Percentiles rank a stretch among this genome's conserved stretches.
phyloP scores from a whole-genome alignment of 352 stramenopile genomes.

The Phytopythium aichiense region DNA sequence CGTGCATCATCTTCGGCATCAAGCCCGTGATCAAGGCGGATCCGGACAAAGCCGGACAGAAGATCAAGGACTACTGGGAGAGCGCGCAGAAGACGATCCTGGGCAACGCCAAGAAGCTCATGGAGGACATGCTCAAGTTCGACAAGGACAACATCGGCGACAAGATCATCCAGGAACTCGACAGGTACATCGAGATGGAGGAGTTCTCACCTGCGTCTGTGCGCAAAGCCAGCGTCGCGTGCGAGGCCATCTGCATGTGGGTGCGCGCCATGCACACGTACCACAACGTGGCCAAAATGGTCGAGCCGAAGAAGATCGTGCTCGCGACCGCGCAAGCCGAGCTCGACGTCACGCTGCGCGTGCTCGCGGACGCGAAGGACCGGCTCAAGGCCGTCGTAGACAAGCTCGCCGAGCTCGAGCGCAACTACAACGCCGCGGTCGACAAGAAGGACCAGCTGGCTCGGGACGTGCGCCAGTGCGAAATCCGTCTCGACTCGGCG shows the following conservation, averaged over 20 bases:
- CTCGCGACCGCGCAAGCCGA: constrained; percentile 79
- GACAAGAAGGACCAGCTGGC: constrained; percentile 86
- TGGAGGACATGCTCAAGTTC: constrained; percentile 89
- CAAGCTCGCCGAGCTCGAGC: constrained; percentile 87
- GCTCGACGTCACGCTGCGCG: constrained; percentile 83
- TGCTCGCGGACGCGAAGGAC: constrained; percentile 83
- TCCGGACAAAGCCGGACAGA: constrained; percentile 88
- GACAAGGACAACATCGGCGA: constrained; percentile 89
- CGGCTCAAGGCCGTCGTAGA: constrained; percentile 81
- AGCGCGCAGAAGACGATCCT: constrained; percentile 86
- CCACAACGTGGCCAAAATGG: constrained; percentile 89
- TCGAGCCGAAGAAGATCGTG: constrained; percentile 90
- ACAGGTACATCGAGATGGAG: constrained; percentile 89
- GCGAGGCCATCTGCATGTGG: constrained; percentile 94
- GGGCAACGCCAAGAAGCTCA: constrained; percentile 85
- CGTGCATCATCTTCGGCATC: constrained; percentile 94
- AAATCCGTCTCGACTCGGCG: constrained; percentile 86
- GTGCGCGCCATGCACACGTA: constrained; percentile 93
- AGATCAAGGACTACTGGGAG: constrained; percentile 90
- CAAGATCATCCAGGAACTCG: constrained; percentile 84
- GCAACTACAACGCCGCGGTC: constrained; percentile 84
- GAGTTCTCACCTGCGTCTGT: constrained; percentile 88
- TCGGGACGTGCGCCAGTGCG: constrained; percentile 73
- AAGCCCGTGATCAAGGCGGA: constrained; percentile 88
- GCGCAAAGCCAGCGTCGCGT: constrained; percentile 88